These are phyloP conservation scores for Hericium rajendrae DNA, from an alignment of 768 basidiomycete species.

Conservation along the genomic window DNA sequence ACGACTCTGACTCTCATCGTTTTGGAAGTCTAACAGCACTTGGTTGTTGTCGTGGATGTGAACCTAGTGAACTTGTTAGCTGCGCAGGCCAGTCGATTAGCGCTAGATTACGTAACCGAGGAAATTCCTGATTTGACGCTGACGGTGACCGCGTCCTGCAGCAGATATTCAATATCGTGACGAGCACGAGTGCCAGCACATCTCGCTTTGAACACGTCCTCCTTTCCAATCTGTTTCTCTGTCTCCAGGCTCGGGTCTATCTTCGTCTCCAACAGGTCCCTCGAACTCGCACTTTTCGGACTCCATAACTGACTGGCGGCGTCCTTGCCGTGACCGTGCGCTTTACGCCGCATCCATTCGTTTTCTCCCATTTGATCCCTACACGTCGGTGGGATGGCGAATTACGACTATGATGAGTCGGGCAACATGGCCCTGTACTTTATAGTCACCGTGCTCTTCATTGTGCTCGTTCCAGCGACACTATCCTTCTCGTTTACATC, in stretches of 20 bases:
- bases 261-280: too few relatives aligned
- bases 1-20: constrained; percentile 12
- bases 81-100: background rate
- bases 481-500: constrained; percentile 20
- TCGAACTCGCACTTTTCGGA: too few relatives aligned
- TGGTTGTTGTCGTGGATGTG: too few relatives aligned
- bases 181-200: background rate
- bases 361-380: background rate
- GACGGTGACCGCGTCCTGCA: background rate
- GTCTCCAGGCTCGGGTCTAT: too few relatives aligned
- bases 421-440: constrained; percentile 89
- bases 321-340: too few relatives aligned
- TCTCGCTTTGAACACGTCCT: background rate
- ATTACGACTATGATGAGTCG: constrained; percentile 79
- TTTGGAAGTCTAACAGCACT: too few relatives aligned
- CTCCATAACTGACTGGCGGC: too few relatives aligned
- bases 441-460: constrained; percentile 77
- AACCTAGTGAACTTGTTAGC: background rate
- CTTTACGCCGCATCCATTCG: background rate
- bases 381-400: constrained; percentile 45
- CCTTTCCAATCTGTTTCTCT: background rate
- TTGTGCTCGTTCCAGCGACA: constrained; percentile 75
- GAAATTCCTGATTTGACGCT: background rate
- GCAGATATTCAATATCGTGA: too few relatives aligned
- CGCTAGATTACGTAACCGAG: background rate